Conservation (phyloP, 192 early-diverging fungal species). For the Backusella liffmaniae region DNA sequence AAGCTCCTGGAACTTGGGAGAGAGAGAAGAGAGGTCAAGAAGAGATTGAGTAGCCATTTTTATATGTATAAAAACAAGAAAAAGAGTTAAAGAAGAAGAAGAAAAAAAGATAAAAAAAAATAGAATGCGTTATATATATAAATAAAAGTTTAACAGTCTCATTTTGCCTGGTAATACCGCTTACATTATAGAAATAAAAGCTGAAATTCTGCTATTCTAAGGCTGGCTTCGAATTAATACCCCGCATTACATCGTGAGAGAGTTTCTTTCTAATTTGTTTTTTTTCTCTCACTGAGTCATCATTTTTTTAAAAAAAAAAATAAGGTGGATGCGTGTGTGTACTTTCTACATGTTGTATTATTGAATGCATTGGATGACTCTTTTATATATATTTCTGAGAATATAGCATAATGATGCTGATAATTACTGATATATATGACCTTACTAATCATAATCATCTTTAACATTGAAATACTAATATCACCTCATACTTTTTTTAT, state of each 20-base stretch:
- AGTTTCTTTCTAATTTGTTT: not conserved
- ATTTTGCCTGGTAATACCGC: constrained; percentile 10
- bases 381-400: not conserved
- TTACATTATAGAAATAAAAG: constrained; percentile 3
- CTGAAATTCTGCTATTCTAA: not conserved
- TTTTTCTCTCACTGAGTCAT: constrained; percentile 7
- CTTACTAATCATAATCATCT: not conserved
- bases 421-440: not conserved
- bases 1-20: constrained; percentile 52
- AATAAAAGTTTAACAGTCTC: constrained; percentile 3
- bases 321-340: not conserved
- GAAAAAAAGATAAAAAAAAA: not conserved
- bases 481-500: not conserved
- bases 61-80: not conserved
- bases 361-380: not conserved
- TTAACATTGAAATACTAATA: not conserved
- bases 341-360: not conserved
- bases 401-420: not conserved
- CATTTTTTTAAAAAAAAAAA: not conserved
- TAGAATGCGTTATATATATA: not conserved
- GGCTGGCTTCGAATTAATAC: not conserved
- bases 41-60: constrained; percentile 37
- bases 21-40: constrained; percentile 37
- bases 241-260: constrained; percentile 10
- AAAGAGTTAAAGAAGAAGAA: not conserved